phyloP scores from a whole-genome alignment of 2,329 filamentous ascomycete species.

The Cercospora sp. region DNA sequence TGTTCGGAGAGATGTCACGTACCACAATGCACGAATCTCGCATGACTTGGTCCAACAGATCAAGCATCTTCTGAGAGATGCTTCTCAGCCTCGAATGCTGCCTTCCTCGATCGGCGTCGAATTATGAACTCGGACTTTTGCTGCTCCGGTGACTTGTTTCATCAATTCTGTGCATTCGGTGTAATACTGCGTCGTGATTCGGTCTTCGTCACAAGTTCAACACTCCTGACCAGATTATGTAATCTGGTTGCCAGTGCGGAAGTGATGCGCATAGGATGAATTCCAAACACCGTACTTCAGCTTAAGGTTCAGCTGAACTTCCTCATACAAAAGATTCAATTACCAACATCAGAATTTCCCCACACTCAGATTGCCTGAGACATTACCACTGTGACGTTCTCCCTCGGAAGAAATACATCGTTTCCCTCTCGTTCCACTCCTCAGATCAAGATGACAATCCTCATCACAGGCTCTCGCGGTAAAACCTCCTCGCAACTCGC shows the following conservation, averaged over 20 bases:
- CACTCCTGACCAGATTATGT: neutral
- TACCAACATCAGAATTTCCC: neutral
- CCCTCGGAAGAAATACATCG: neutral
- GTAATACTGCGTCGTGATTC: no score
- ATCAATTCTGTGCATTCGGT: no score
- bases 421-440: neutral
- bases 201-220: no score
- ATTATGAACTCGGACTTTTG: no score
- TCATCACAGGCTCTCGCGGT: slow-evolving; percentile 26
- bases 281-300: neutral
- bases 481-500: slow-evolving; percentile 24
- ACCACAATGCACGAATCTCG: no score
- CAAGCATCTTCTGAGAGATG: no score
- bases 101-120: no score
- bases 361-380: no score
- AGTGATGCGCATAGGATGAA: neutral
- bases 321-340: neutral
- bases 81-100: no score
- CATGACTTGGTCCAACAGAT: no score
- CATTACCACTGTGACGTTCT: neutral
- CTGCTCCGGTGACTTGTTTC: no score
- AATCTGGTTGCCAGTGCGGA: neutral
- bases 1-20: no score
- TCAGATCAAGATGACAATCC: slow-evolving; percentile 21
- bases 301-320: neutral